phyloP scores from a whole-genome alignment of 805 yeast species.

The Candida ipomoeae region DNA sequence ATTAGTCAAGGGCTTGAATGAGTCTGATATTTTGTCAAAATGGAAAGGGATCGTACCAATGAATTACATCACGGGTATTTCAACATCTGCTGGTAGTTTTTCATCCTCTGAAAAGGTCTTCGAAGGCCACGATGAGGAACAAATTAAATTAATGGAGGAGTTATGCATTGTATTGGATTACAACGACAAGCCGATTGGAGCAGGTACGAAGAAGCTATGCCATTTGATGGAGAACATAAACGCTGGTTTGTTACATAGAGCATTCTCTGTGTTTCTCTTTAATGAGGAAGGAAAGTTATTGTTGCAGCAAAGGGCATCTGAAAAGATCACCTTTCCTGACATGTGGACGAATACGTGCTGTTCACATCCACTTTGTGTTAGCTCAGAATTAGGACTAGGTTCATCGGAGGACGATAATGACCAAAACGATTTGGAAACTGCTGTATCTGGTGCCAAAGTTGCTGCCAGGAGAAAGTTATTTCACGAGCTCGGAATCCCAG shows the following conservation, averaged over 20 bases:
- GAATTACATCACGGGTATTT: conserved; percentile 54
- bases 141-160: conserved; percentile 92
- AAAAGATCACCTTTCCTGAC: conserved; percentile 92
- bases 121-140: conserved; percentile 88
- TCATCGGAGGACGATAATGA: conserved; percentile 8
- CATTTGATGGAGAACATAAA: conserved; percentile 85
- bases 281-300: conserved; percentile 70
- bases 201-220: conserved; percentile 89
- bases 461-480: conserved; percentile 92
- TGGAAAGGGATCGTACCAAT: conserved; percentile 72
- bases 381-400: conserved; percentile 66
- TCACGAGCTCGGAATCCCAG: conserved; percentile 86
- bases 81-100: conserved; percentile 28
- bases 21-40: conserved; percentile 46
- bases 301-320: conserved; percentile 93
- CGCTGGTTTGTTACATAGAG: conserved; percentile 85
- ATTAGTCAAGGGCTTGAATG: conserved; percentile 50
- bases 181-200: conserved; percentile 83
- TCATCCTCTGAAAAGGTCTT: conserved; percentile 45
- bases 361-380: conserved; percentile 89
- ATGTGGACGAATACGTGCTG: conserved; percentile 99
- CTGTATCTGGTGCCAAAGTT: conserved; percentile 71
- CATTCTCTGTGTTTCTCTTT: conserved; percentile 92
- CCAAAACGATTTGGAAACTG: conserved; percentile 43
- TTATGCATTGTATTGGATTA: conserved; percentile 90